Evolutionary conservation across 2,329 filamentous ascomycete genomes (phyloP).

Genomic region (Aspergillus sp.): DNA sequence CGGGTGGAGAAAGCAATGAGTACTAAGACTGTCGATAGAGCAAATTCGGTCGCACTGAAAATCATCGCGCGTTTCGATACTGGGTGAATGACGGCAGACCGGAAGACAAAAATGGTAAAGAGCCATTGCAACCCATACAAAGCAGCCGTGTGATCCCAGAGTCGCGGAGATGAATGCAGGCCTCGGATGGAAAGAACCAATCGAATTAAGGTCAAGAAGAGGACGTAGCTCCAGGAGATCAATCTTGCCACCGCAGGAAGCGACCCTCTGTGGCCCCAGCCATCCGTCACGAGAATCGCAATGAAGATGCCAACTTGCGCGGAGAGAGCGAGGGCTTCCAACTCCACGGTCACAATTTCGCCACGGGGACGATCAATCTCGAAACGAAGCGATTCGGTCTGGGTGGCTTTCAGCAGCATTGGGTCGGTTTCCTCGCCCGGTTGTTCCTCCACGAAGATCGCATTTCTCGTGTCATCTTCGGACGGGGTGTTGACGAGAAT

Average conservation of each 20-base stretch:
- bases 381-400: conserved; percentile 47
- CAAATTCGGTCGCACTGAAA: conserved; percentile 71
- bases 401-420: conserved; percentile 54
- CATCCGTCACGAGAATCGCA: conserved; percentile 58
- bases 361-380: conserved; percentile 73
- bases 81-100: conserved; percentile 79
- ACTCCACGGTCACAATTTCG: conserved; percentile 64
- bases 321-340: conserved; percentile 74
- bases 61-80: conserved; percentile 60
- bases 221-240: conserved; percentile 75
- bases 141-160: conserved; percentile 90
- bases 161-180: conserved; percentile 65
- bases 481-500: conserved; percentile 31
- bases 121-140: conserved; percentile 85
- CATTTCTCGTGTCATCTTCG: conserved; percentile 51
- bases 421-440: conserved; percentile 54
- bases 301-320: conserved; percentile 69
- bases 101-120: conserved; percentile 72
- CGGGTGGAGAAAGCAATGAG: conserved; percentile 75
- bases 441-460: conserved; percentile 42
- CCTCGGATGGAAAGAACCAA: conserved; percentile 60
- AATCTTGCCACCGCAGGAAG: conserved; percentile 65
- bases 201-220: conserved; percentile 69
- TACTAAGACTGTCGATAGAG: conserved; percentile 70
- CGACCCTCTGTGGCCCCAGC: conserved; percentile 58